Evolutionary conservation across 139 green algal genomes (phyloP), one percentile per base, ranked within the genome.

Genomic region (Coccomyxa sp.): DNA sequence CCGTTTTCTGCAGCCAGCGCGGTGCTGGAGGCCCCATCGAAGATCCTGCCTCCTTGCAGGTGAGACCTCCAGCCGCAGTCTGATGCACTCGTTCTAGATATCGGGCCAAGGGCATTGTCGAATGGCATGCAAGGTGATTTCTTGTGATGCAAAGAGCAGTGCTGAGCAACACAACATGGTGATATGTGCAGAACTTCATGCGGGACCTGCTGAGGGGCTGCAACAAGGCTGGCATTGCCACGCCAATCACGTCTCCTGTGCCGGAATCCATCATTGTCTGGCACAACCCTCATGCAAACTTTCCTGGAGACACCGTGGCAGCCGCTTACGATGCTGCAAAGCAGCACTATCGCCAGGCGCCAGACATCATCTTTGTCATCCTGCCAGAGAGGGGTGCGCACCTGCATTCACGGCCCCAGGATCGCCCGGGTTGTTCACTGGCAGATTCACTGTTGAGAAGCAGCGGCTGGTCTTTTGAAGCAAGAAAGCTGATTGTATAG

Each of bases 321-420:
- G 66, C 28, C 17, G 87, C 87, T 13, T n/a, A 77, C 28, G 28
- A 81, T 0, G 58, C 58, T 58, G 86, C 76, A 0, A 45, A 81
- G 30, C n/a, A 76, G 28, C 16, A 74, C 45, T 91, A 90, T 58
- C 23, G 58, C 13, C 13, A 15, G 16, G 77, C 78, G 28, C 79
- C 86, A 10, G 25, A 67, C 32, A 76, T 91, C 58, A 84, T 91
- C 81, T 85, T 91, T 60, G 84, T 89, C n/a, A 76, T 84, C 58
- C 85, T 91, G 58, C 88, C 88, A 10, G 86, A 87, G 80, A 89
- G 82, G 10, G 86, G 88, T 89, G 80, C 25, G 68, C n/a, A 76
- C 32, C 38, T 51, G 38, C 38, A 51, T 3, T 51, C 38, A 51
- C 38, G 3, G 7, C 38, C 38, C 38, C 38, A 51, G 7, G 3